These are phyloP conservation scores for Friedmanniomyces endolithicus DNA, from an alignment of 495 filamentous ascomycete genomes.

Conservation along the genomic window DNA sequence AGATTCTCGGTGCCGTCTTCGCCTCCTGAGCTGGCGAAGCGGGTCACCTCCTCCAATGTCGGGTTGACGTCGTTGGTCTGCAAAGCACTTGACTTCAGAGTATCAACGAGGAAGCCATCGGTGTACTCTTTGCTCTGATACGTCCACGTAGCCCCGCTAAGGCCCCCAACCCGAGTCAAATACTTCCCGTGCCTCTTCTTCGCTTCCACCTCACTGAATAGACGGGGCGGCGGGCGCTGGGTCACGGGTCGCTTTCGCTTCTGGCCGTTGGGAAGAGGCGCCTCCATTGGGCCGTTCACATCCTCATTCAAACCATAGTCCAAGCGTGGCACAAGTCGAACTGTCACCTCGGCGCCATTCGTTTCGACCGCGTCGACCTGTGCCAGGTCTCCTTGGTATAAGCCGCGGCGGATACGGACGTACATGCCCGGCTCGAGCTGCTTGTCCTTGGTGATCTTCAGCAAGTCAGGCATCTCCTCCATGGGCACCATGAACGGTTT, in stretches of 20 bases:
- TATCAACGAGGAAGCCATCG: constrained; percentile 87
- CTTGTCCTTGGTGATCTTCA: constrained; percentile 77
- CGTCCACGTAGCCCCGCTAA: constrained; percentile 58
- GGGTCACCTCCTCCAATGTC: constrained; percentile 85
- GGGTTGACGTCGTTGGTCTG: constrained; percentile 81
- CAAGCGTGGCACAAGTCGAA: constrained; percentile 76
- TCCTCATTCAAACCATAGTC: constrained; percentile 88
- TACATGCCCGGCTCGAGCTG: constrained; percentile 79
- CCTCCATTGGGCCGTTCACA: constrained; percentile 40
- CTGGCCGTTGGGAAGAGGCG: constrained; percentile 28
- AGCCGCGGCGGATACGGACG: constrained; percentile 68
- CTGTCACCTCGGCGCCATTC: constrained; percentile 77
- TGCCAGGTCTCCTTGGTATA: constrained; percentile 81
- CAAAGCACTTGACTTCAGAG: constrained; percentile 77
- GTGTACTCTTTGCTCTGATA: constrained; percentile 81
- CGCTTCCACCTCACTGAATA: constrained; percentile 90
- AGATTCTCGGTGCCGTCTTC: constrained; percentile 90
- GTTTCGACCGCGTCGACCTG: constrained; percentile 88
- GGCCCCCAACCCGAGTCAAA: constrained; percentile 44
- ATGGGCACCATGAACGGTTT: constrained; percentile 84
- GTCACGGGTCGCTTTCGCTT: constrained; percentile 64
- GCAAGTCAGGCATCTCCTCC: constrained; percentile 91
- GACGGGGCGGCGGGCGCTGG: constrained; percentile 66
- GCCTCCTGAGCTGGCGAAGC: constrained; percentile 62
- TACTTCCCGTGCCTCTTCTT: constrained; percentile 72